phyloP scores from a whole-genome alignment of 306 rosid genomes.

The Biancaea sappan region DNA sequence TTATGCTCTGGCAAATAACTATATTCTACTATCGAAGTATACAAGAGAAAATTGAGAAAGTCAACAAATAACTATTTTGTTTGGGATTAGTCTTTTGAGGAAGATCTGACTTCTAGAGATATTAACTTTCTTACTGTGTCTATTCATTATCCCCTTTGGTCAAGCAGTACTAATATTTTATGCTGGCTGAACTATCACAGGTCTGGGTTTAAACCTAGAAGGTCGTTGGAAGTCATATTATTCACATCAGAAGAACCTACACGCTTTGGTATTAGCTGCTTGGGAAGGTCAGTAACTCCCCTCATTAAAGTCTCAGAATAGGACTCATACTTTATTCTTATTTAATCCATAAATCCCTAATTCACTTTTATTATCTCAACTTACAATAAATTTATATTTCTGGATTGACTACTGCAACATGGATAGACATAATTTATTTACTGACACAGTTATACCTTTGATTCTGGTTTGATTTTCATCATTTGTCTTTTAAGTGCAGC shows the following conservation, averaged over 20 bases:
- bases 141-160: slow-evolving; percentile 11
- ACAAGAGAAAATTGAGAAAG: neutral
- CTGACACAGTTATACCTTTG: neutral
- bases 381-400: neutral
- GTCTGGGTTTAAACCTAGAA: slow-evolving; percentile 80
- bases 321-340: slow-evolving; percentile 24
- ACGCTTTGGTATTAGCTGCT: slow-evolving; percentile 90
- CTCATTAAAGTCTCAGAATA: slow-evolving; percentile 6
- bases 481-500: slow-evolving; percentile 53
- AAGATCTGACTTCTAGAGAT: slow-evolving; percentile 22
- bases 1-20: slow-evolving; percentile 4
- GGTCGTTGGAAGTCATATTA: slow-evolving; percentile 77
- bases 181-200: slow-evolving; percentile 49
- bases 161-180: slow-evolving; percentile 1
- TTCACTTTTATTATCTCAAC: slow-evolving; percentile 3
- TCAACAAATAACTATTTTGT: neutral
- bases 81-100: neutral
- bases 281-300: slow-evolving; percentile 74
- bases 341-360: neutral
- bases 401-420: slow-evolving; percentile 2
- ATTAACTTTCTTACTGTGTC: neutral
- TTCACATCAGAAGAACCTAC: slow-evolving; percentile 99
- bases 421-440: neutral
- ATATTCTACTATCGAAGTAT: neutral
- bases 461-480: slow-evolving; percentile 33